Evolutionary conservation across 352 stramenopile species (phyloP), one percentile per base, ranked within the genome.

Genomic region (Halophytophthora polymorphica): DNA sequence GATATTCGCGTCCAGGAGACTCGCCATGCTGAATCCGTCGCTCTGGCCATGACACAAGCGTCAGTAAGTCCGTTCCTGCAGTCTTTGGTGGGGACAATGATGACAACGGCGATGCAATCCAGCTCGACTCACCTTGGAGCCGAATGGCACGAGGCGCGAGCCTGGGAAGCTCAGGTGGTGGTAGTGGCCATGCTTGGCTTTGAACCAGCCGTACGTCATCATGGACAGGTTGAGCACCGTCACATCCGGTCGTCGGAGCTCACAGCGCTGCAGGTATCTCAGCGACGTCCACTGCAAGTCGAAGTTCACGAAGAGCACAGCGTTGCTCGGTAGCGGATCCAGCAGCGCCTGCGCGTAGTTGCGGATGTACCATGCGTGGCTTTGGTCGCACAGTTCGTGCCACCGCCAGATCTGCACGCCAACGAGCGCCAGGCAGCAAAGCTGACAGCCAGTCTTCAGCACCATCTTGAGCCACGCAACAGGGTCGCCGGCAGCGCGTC

Each of bases 271-370:
- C 22, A 97, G 54, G 52, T 98, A 98, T 35, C 93, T 63, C 25
- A 97, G 42, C 22, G 83, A 78, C 1, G 91, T 97, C 88, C 89
- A 98, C 50, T 96, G 86, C 39, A 96, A 66, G 53, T 98, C 91
- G 64, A 96, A 98, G 59, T 96, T 97, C 19, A 93, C 83, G 22
- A 98, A 71, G 0, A 98, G 51, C 10, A 97, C 59, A 14, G 90
- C 80, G 37, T 90, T 67, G 34, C 12, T 10, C 13, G 93, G 89
- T 1, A 98, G 56, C 19, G 87, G 81, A 10, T 90, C 80, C 15
- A 98, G 53, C 22, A 98, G 59, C 3, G 86, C 88, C 4, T 66
- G 64, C 0, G 88, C 90, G 58, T 98, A 97, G 28, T 86, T 71
- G 15, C 61, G 61, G 50, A 98, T 95, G 62, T 92, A 89, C 38